Evolutionary conservation across 208 protist species (phyloP), one percentile per base, ranked within the genome.

Genomic region (Wallacemonas sp.): DNA sequence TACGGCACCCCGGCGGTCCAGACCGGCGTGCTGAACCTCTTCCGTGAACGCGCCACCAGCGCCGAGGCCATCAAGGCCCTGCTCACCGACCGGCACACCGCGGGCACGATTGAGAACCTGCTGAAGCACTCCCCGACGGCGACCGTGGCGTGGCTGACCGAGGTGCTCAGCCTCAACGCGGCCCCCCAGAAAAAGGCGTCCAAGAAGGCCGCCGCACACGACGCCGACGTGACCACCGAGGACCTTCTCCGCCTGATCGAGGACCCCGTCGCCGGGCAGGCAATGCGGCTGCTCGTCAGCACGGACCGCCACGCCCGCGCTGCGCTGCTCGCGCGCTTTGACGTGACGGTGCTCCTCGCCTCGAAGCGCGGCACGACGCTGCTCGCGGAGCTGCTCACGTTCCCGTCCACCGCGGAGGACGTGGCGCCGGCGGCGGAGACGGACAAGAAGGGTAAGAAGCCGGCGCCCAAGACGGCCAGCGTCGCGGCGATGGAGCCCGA

Each of bases 61-160:
- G 61, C 52, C 2, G 86, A 87, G 55, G 70, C 67, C 1, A 63
- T 92, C 28, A 57, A 74, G 31, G 71, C 54, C 23, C 74, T 92
- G 23, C 79, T 96, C 2, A 76, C 71, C 16, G 83, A 93, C 70
- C 84, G 87, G 11, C 90, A 96, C 79, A 89, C 85, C 7, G 70
- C 87, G 25, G 79, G 68, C 29, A 96, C 90, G 12, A 71, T 96
- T 8, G 80, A 80, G 57, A 81, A 84, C 29, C 81, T 96, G 26
- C 76, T 96, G 25, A 72, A 83, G 55, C 72, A 80, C 61, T 67
- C 45, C 11, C 52, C 76, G 11, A 86, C 66, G 14, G 79, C 81
- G 45, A 86, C 78, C 1, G 55, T 65, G 10, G 66, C 62, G 54
- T 96, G 90, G 90, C 65, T 96, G 18, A 72, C 63, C 57, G 84